Evolutionary conservation across 768 basidiomycete genomes (phyloP).

Genomic region (Pulveroboletus sp.): DNA sequence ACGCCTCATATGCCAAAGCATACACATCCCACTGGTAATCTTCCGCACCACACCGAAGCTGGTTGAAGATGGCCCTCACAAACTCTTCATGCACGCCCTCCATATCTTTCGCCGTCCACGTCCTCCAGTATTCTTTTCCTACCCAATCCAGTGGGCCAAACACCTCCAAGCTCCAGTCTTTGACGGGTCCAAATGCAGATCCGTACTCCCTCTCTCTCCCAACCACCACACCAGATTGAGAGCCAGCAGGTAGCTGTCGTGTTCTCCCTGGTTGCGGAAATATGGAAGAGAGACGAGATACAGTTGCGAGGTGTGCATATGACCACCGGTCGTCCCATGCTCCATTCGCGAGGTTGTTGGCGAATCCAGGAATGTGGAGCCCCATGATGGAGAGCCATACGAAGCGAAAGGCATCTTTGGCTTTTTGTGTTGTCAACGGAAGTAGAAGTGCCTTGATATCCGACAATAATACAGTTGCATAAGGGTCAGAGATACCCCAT

Average conservation of each 20-base stretch:
- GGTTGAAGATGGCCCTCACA: slow-evolving; percentile 54
- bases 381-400: slow-evolving; percentile 71
- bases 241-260: slow-evolving; percentile 44
- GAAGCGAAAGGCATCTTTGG: slow-evolving; percentile 56
- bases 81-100: slow-evolving; percentile 45
- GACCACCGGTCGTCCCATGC: slow-evolving; percentile 72
- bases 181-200: slow-evolving; percentile 63
- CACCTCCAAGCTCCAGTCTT: slow-evolving; percentile 55
- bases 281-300: slow-evolving; percentile 43
- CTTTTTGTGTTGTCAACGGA: slow-evolving; percentile 36
- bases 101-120: slow-evolving; percentile 50
- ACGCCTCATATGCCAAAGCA: slow-evolving; percentile 63
- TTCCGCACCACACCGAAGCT: slow-evolving; percentile 44
- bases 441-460: slow-evolving; percentile 64
- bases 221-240: slow-evolving; percentile 60
- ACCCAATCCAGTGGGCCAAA: slow-evolving; percentile 52
- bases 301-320: slow-evolving; percentile 41
- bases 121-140: slow-evolving; percentile 29
- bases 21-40: slow-evolving; percentile 64
- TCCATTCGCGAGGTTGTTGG: slow-evolving; percentile 35
- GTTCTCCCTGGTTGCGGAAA: slow-evolving; percentile 42
- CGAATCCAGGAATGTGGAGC: slow-evolving; percentile 66
- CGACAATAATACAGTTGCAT: slow-evolving; percentile 64
- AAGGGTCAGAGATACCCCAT: slow-evolving; percentile 57
- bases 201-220: slow-evolving; percentile 61